Percentiles rank a stretch among this genome's conserved stretches.
These are phyloP conservation scores for Massarina eburnea DNA, from an alignment of 2,329 filamentous ascomycete genomes.

Conservation along the genomic window DNA sequence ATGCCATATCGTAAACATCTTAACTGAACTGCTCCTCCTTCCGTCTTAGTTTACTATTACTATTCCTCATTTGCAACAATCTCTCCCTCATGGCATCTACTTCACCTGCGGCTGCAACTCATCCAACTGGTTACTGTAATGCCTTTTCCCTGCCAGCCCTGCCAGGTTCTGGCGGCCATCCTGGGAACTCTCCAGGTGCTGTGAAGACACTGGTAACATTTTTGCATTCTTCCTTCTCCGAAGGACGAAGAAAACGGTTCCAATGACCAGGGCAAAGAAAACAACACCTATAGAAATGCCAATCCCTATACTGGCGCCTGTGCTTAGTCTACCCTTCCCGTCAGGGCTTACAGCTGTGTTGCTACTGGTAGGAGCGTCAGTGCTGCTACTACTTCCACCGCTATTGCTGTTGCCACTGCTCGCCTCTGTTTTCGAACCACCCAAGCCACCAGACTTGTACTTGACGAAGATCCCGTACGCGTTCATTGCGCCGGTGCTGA, in stretches of 20 bases:
- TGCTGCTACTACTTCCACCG: neutral
- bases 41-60: too few species aligned
- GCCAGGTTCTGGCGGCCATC: too few species aligned
- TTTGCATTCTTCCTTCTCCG: neutral
- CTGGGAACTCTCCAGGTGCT: too few species aligned
- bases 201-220: neutral
- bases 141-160: too few species aligned
- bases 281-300: neutral
- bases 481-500: neutral
- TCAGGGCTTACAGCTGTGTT: neutral
- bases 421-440: neutral
- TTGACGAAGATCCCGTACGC: conserved; percentile 3
- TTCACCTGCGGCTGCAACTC: too few species aligned
- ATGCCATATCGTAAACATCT: too few species aligned
- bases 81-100: too few species aligned
- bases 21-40: too few species aligned
- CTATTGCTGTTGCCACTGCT: neutral
- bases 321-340: neutral
- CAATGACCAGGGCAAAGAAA: neutral
- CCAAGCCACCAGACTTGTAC: conserved; percentile 1
- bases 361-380: neutral
- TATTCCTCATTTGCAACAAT: too few species aligned
- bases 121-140: too few species aligned
- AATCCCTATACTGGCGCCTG: conserved; percentile 4
- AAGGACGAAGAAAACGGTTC: neutral